Base-by-base conservation (phyloP, 2,329 filamentous ascomycete genomes). In the Fusarium foetens region DNA sequence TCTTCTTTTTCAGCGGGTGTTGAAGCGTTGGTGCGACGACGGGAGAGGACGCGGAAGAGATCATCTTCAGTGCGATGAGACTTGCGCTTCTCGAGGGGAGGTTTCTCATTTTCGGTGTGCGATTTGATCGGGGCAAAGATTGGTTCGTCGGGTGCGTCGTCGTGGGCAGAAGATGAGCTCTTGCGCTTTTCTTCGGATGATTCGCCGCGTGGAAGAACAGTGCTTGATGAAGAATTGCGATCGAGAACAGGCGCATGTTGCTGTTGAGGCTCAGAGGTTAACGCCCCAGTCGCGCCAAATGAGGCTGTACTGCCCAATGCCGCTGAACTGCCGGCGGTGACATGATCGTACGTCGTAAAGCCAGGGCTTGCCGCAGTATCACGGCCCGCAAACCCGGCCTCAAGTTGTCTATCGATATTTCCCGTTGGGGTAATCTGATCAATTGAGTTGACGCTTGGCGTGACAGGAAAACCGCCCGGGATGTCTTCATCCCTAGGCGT, bases 11-110 rank as follows among this genome's bases (percentile, higher is more conserved):
- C 48, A 68, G 75, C 74, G 5, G 63, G 67, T 1, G 62, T 75
- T 16, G 79, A 80, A 13, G 79, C 76, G 11, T 76, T 79, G 1
- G 86, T 87, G n/a, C 84, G 84, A 10, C 86, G 84, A 17, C 83
- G 82, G 0, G 87, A 88, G 0, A 89, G 71, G 0, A 79, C 83
- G 3, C 81, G 80, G 66, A 89, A 86, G 1, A 89, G 70, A 25
- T 89, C 86, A 29, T 89, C 86, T 74, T 89, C 87, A 5, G 81
- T 85, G 7, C 76, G 76, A 4, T 65, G 63, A 2, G 75, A 79
- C n/a, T 68, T 74, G 23, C 72, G 75, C 29, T 71, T 78, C 31
- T 75, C 67, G 1, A 80, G 46, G 0, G 64, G 38, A 0, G 75
- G 75, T 13, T 67, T 48, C 27, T 68, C 75, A 19, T 74, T 31